Percentiles rank a stretch among this genome's conserved stretches.
These are phyloP conservation scores for Domatiomyces globalis DNA, from an alignment of 2,329 filamentous ascomycete genomes.

Conservation along the genomic window DNA sequence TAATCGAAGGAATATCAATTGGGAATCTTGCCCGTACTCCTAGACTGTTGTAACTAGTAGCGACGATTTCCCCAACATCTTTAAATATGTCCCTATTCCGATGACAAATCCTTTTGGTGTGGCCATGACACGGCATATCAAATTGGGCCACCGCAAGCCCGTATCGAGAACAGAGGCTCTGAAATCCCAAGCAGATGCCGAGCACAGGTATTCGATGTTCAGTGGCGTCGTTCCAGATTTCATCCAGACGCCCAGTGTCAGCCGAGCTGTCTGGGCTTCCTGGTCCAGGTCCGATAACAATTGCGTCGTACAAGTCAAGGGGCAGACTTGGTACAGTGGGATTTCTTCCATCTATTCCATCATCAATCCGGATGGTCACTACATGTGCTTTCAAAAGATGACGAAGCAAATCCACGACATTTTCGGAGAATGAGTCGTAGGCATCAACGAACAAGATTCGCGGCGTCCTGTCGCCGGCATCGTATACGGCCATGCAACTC, in stretches of 20 bases:
- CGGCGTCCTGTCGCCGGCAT: not conserved
- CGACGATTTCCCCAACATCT: slow-evolving; percentile 45
- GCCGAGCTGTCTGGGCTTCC: slow-evolving; percentile 56
- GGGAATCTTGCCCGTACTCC: slow-evolving; percentile 4
- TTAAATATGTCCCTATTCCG: slow-evolving; percentile 49
- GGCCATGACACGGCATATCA: slow-evolving; percentile 64
- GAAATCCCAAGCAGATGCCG: slow-evolving; percentile 80
- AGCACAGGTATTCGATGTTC: slow-evolving; percentile 57
- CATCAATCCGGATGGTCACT: slow-evolving; percentile 58
- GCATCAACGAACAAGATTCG: slow-evolving; percentile 78
- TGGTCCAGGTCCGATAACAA: slow-evolving; percentile 82
- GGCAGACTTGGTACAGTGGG: slow-evolving; percentile 17
- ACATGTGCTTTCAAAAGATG: slow-evolving; percentile 55
- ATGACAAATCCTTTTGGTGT: slow-evolving; percentile 56
- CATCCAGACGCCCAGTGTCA: slow-evolving; percentile 72
- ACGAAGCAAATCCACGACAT: slow-evolving; percentile 71
- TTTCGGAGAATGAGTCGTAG: slow-evolving; percentile 94
- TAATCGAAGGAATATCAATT: not conserved
- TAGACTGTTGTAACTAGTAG: slow-evolving; percentile 47
- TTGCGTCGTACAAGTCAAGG: slow-evolving; percentile 52
- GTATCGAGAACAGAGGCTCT: slow-evolving; percentile 58
- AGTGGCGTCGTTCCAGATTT: slow-evolving; percentile 56
- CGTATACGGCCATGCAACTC: not conserved
- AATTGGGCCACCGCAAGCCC: slow-evolving; percentile 54
- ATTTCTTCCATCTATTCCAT: slow-evolving; percentile 9